phyloP scores from a whole-genome alignment of 345 rosid species.

The Eucalyptus curtisii region DNA sequence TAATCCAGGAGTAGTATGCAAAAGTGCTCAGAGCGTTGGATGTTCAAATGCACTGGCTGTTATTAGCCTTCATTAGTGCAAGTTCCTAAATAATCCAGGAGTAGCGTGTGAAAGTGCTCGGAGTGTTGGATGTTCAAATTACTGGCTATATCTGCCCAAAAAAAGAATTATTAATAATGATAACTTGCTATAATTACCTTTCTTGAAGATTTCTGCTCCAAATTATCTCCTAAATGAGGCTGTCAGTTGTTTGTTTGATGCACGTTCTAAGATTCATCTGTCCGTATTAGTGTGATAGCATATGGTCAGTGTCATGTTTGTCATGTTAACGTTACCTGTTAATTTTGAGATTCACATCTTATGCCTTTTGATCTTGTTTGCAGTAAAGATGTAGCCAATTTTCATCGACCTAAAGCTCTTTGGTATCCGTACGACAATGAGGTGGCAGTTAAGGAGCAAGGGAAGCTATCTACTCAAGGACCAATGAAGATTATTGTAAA shows the following conservation, averaged over 20 bases:
- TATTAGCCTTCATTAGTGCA: background rate
- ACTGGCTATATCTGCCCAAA: no score
- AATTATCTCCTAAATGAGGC: background rate
- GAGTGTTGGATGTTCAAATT: background rate
- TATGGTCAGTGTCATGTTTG: background rate
- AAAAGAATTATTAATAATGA: no score
- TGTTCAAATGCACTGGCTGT: background rate
- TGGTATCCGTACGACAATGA: constrained; percentile 98
- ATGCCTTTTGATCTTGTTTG: background rate
- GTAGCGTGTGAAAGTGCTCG: background rate
- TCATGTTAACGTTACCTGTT: background rate
- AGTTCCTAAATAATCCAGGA: background rate
- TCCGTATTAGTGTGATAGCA: background rate
- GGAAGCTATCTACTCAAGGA: constrained; percentile 65
- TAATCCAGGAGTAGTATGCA: background rate
- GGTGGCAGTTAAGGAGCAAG: constrained; percentile 82
- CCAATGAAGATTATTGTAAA: constrained; percentile 80
- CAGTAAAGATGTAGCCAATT: constrained; percentile 92
- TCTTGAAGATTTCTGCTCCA: background rate
- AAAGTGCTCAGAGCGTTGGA: background rate
- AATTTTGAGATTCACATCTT: background rate
- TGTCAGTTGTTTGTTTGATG: background rate
- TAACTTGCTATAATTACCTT: background rate
- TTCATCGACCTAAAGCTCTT: constrained; percentile 89
- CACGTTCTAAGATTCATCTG: background rate